Conservation (phyloP, 768 basidiomycete genomes). For the Candolleomyces eurysporus region DNA sequence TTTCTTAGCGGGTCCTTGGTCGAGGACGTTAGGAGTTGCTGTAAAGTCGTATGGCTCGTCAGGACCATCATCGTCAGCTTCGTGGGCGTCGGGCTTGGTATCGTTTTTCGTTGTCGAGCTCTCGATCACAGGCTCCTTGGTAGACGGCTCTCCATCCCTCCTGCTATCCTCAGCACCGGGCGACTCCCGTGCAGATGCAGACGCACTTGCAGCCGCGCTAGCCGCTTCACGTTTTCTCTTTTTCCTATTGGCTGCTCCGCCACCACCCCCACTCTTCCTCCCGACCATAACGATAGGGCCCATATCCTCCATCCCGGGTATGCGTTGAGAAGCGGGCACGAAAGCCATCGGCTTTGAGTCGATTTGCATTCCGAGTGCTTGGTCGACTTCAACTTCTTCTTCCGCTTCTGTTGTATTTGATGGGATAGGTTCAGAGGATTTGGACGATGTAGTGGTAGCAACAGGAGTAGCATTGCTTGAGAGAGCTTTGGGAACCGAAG, state of each 20-base stretch:
- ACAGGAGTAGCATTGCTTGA: too few relatives aligned
- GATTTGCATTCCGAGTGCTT: constrained; percentile 40
- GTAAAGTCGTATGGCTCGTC: constrained; percentile 67
- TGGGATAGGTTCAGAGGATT: constrained; percentile 10
- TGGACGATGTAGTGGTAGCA: constrained; percentile 9
- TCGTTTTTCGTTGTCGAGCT: constrained; percentile 9
- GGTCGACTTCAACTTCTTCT: constrained; percentile 13
- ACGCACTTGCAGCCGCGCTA: constrained; percentile 12
- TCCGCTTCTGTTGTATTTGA: constrained; percentile 5
- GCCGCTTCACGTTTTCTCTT: constrained; percentile 13
- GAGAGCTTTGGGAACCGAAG: constrained; percentile 45
- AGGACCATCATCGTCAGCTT: constrained; percentile 22
- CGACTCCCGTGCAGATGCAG: background rate
- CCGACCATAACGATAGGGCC: constrained; percentile 77
- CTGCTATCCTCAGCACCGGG: background rate
- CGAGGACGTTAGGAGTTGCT: constrained; percentile 68
- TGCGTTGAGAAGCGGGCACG: constrained; percentile 64
- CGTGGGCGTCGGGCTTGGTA: background rate
- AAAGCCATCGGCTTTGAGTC: constrained; percentile 62
- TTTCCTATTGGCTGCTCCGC: background rate
- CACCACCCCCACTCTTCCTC: constrained; percentile 21
- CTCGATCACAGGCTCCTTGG: background rate
- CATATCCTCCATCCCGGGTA: constrained; percentile 49
- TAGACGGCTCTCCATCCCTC: background rate
- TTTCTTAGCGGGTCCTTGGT: constrained; percentile 54